Evolutionary conservation across 2,329 filamentous ascomycete genomes (phyloP).

Genomic region (Colletotrichum orchidophilum): DNA sequence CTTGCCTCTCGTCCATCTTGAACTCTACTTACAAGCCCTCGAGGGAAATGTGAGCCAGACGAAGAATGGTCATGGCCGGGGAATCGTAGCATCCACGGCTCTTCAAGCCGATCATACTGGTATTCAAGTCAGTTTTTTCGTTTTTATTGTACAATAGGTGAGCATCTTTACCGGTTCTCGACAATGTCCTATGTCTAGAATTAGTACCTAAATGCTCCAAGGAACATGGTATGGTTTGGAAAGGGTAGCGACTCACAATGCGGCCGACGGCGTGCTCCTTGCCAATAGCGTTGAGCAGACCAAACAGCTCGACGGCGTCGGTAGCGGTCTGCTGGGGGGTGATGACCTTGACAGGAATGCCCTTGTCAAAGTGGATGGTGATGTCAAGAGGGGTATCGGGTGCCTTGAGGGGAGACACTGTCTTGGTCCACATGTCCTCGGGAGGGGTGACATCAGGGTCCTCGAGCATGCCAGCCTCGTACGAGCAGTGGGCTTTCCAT

Average conservation of each 20-base stretch:
- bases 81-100: constrained; percentile 67
- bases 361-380: constrained; percentile 73
- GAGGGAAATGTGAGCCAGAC: constrained; percentile 52
- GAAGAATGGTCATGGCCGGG: constrained; percentile 39
- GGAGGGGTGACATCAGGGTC: constrained; percentile 67
- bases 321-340: constrained; percentile 65
- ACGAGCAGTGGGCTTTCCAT: background rate
- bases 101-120: constrained; percentile 43
- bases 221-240: constrained; percentile 39
- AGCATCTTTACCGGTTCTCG: constrained; percentile 53
- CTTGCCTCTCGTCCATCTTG: too few species aligned
- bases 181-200: constrained; percentile 40
- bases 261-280: constrained; percentile 73
- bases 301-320: constrained; percentile 72
- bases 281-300: constrained; percentile 70
- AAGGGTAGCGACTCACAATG: constrained; percentile 66
- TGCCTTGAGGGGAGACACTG: constrained; percentile 64
- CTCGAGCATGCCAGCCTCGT: constrained; percentile 65
- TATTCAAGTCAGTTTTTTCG: background rate
- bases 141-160: background rate
- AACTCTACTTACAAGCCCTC: constrained; percentile 55
- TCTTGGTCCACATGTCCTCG: constrained; percentile 75
- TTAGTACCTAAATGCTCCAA: background rate
- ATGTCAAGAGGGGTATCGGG: constrained; percentile 73
- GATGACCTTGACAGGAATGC: constrained; percentile 72